Percentiles rank a stretch among this genome's conserved stretches.
These are phyloP conservation scores for Phytomonas sp. DNA, from an alignment of 208 protist species.

Conservation along the genomic window DNA sequence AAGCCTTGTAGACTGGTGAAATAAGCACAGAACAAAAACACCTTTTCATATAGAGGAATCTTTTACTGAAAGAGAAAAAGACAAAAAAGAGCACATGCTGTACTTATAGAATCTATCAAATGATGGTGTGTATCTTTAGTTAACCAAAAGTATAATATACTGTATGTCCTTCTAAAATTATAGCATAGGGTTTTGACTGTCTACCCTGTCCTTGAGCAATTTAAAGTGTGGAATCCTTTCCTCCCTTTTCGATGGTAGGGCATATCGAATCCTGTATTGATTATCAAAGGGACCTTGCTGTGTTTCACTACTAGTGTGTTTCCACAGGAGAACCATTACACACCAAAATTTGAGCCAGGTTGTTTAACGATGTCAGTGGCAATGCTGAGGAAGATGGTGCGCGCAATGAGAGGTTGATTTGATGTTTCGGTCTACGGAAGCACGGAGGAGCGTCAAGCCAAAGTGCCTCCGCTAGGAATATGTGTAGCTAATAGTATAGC, in stretches of 20 bases:
- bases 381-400: too few species aligned
- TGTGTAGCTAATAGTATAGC: neutral
- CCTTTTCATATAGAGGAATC: neutral
- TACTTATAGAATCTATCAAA: neutral
- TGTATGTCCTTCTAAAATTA: too few species aligned
- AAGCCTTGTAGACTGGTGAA: neutral
- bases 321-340: neutral
- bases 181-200: too few species aligned
- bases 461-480: neutral
- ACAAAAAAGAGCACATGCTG: neutral
- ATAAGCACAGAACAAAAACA: neutral
- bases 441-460: neutral
- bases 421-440: too few species aligned
- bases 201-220: too few species aligned
- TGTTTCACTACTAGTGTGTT: neutral
- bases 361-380: too few species aligned
- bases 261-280: neutral
- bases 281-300: neutral
- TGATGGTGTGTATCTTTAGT: neutral
- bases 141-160: neutral
- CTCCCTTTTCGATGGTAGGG: neutral
- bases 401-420: too few species aligned
- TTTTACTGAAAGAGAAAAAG: neutral
- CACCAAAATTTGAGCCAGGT: neutral
- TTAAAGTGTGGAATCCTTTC: too few species aligned